Conservation (phyloP, 2,329 filamentous ascomycete genomes). For the Penicillium brevicompactum region DNA sequence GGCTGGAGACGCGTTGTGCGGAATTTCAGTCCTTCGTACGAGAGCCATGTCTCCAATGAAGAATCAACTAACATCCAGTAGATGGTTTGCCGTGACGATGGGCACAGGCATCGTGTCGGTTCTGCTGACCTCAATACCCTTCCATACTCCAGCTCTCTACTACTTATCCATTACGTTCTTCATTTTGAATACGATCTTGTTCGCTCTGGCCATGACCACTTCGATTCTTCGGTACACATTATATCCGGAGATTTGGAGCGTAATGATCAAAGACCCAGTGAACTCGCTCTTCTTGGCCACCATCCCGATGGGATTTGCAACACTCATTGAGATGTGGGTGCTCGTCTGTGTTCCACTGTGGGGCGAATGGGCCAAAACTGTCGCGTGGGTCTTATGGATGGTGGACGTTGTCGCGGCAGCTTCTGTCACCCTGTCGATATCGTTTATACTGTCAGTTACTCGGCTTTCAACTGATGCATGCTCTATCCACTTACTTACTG, state of each 20-base stretch:
- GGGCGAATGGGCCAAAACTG: constrained; percentile 54
- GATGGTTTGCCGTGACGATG: constrained; percentile 66
- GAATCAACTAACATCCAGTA: constrained; percentile 13
- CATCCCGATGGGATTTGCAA: constrained; percentile 66
- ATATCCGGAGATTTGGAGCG: constrained; percentile 64
- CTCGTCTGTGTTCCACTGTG: constrained; percentile 58
- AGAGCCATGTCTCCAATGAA: constrained; percentile 3
- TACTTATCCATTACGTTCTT: constrained; percentile 65
- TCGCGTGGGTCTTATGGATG: constrained; percentile 55
- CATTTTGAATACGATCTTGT: constrained; percentile 60
- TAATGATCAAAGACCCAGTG: constrained; percentile 65
- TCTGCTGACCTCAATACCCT: constrained; percentile 64
- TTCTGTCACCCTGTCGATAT: constrained; percentile 47
- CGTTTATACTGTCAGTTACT: constrained; percentile 57
- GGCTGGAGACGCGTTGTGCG: constrained; percentile 48
- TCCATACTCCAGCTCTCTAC: constrained; percentile 59
- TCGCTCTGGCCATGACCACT: constrained; percentile 56
- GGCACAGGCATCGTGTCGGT: constrained; percentile 69
- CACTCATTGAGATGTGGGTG: constrained; percentile 65
- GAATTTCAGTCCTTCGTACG: constrained; percentile 60
- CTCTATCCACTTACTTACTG: constrained; percentile 22
- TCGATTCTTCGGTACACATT: constrained; percentile 61
- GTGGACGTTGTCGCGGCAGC: constrained; percentile 50
- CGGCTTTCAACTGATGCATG: not conserved
- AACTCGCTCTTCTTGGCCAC: constrained; percentile 68